Evolutionary conservation across 768 basidiomycete genomes (phyloP).

Genomic region (Boletus huronensis): DNA sequence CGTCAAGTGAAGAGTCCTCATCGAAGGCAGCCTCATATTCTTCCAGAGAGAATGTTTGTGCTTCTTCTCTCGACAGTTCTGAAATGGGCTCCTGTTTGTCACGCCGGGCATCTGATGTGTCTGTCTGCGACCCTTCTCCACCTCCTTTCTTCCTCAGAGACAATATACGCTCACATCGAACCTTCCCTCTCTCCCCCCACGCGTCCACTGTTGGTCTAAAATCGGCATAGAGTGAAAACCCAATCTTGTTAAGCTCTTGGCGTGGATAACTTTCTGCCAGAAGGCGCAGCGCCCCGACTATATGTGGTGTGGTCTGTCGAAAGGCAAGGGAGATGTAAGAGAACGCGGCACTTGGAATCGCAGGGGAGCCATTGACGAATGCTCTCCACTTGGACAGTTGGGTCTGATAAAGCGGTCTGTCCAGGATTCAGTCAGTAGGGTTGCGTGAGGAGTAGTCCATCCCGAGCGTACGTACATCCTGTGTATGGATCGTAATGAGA

Average conservation of each 20-base stretch:
- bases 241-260: slow-evolving; percentile 58
- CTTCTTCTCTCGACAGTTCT: slow-evolving; percentile 27
- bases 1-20: slow-evolving; percentile 43
- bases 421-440: slow-evolving; percentile 6
- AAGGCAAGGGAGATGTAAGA: slow-evolving; percentile 80
- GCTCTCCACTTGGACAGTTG: slow-evolving; percentile 77
- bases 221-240: slow-evolving; percentile 78
- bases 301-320: slow-evolving; percentile 70
- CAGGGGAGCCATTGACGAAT: slow-evolving; percentile 65
- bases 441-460: neutral
- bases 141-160: slow-evolving; percentile 42
- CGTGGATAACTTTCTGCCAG: slow-evolving; percentile 59
- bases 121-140: slow-evolving; percentile 12
- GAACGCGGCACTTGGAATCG: slow-evolving; percentile 71
- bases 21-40: slow-evolving; percentile 54
- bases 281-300: slow-evolving; percentile 74
- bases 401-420: slow-evolving; percentile 77
- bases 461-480: slow-evolving; percentile 39
- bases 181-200: slow-evolving; percentile 82
- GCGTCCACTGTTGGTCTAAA: slow-evolving; percentile 79
- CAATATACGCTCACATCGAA: slow-evolving; percentile 69
- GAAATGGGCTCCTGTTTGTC: slow-evolving; percentile 3
- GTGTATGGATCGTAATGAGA: neutral
- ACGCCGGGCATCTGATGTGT: neutral
- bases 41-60: slow-evolving; percentile 39